phyloP scores from a whole-genome alignment of 2,329 filamentous ascomycete genomes.

The Passalora sequoiae region DNA sequence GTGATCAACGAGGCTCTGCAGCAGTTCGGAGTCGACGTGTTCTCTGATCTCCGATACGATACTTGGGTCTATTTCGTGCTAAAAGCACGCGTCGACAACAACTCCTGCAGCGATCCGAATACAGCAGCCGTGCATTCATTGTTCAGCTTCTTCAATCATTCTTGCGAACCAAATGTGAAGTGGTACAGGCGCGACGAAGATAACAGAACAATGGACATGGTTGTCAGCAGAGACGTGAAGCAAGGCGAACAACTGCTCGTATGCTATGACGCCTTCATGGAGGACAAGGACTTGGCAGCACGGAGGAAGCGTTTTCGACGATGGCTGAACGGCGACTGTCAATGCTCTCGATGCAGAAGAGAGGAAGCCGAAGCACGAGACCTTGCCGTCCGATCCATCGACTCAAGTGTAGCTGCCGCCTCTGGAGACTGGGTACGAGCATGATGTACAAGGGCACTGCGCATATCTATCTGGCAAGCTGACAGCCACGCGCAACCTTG shows the following conservation, averaged over 20 bases:
- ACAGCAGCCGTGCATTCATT: slow-evolving; percentile 63
- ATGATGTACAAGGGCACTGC: not conserved
- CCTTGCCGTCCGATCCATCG: not conserved
- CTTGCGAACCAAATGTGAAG: slow-evolving; percentile 83
- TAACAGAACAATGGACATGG: slow-evolving; percentile 20
- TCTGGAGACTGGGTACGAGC: slow-evolving; percentile 6
- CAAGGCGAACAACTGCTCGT: slow-evolving; percentile 31
- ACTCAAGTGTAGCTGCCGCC: slow-evolving; percentile 1
- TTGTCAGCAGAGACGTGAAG: slow-evolving; percentile 10
- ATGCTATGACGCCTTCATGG: slow-evolving; percentile 26
- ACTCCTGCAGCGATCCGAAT: slow-evolving; percentile 64
- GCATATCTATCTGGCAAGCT: not conserved
- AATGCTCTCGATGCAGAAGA: slow-evolving; percentile 25
- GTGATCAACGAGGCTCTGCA: slow-evolving; percentile 67
- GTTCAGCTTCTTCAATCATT: slow-evolving; percentile 93
- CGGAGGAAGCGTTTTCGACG: slow-evolving; percentile 18
- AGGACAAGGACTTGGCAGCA: slow-evolving; percentile 13
- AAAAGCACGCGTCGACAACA: slow-evolving; percentile 80
- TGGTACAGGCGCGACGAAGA: slow-evolving; percentile 55
- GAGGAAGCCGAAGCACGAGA: slow-evolving; percentile 18
- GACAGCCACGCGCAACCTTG: not conserved
- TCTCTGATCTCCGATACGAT: slow-evolving; percentile 56
- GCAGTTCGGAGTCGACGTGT: slow-evolving; percentile 76
- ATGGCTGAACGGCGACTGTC: slow-evolving; percentile 29
- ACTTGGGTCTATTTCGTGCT: slow-evolving; percentile 82